Conservation (phyloP, 2,329 filamentous ascomycete genomes). For the Talaromyces sp. region DNA sequence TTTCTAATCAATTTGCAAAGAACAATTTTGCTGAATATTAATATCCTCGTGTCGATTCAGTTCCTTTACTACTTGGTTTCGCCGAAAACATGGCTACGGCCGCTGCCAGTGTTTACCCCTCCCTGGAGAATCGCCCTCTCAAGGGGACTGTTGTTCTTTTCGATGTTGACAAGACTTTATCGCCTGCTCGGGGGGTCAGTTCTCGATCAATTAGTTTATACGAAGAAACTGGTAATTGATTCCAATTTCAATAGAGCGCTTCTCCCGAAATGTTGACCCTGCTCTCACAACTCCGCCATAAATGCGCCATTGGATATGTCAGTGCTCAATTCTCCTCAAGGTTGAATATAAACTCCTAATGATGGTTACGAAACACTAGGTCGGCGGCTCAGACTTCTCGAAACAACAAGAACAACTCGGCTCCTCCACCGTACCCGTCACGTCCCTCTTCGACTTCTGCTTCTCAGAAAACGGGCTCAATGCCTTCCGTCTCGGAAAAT, state of each 20-base stretch:
- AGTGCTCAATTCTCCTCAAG: constrained; percentile 20
- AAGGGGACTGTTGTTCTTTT: constrained; percentile 94
- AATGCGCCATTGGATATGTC: constrained; percentile 81
- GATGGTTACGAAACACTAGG: constrained; percentile 28
- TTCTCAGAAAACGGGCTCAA: constrained; percentile 96
- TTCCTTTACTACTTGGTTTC: background rate
- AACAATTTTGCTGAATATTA: background rate
- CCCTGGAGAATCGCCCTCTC: constrained; percentile 78
- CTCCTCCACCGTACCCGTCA: constrained; percentile 66
- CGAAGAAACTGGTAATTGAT: constrained; percentile 8
- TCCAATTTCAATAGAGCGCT: constrained; percentile 55
- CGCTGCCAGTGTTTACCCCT: constrained; percentile 56
- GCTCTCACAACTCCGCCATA: constrained; percentile 76
- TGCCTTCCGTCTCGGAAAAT: constrained; percentile 77
- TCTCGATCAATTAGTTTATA: background rate
- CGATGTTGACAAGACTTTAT: constrained; percentile 93
- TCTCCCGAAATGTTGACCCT: constrained; percentile 79
- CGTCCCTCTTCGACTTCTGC: constrained; percentile 91
- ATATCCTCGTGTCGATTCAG: no score
- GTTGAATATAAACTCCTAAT: background rate
- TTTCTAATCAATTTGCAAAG: background rate
- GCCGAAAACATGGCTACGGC: constrained; percentile 29
- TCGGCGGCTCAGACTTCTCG: constrained; percentile 84
- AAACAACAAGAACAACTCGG: constrained; percentile 98
- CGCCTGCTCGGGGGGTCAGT: constrained; percentile 72